These are phyloP conservation scores for Paramecium bursaria DNA, from an alignment of 73 alveolate species.

Conservation along the genomic window DNA sequence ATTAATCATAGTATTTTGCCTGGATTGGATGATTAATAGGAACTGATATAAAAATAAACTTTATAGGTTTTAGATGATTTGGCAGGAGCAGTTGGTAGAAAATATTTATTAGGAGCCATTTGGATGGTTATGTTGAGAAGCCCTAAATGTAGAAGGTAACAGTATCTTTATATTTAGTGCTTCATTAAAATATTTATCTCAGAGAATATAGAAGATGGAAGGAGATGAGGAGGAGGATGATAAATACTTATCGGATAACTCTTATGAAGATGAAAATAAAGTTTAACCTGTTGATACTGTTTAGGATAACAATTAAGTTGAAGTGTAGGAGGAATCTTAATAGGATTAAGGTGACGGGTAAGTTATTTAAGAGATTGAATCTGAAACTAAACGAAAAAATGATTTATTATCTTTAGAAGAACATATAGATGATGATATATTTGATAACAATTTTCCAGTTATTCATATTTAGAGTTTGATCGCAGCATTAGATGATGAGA, in stretches of 20 bases:
- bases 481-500: conserved; percentile 64
- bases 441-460: conserved; percentile 58
- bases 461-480: conserved; percentile 42
- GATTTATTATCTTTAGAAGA: conserved; percentile 45
- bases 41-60: conserved; percentile 32
- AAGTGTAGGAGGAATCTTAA: not conserved
- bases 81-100: conserved; percentile 60
- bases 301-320: not conserved
- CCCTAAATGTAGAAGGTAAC: conserved; percentile 62
- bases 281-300: conserved; percentile 37
- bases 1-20: conserved; percentile 49
- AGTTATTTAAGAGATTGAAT: not conserved
- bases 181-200: conserved; percentile 52
- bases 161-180: not conserved
- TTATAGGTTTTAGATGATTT: conserved; percentile 42
- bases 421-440: conserved; percentile 53
- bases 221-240: conserved; percentile 45
- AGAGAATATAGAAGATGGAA: conserved; percentile 27
- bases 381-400: conserved; percentile 3
- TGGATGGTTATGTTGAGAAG: conserved; percentile 67
- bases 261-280: conserved; percentile 21
- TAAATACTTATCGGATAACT: not conserved
- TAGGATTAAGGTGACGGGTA: not conserved
- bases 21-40: conserved; percentile 66
- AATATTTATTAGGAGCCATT: conserved; percentile 61